phyloP scores from a whole-genome alignment of 805 yeast genomes.

The Wickerhamomyces silvicola region DNA sequence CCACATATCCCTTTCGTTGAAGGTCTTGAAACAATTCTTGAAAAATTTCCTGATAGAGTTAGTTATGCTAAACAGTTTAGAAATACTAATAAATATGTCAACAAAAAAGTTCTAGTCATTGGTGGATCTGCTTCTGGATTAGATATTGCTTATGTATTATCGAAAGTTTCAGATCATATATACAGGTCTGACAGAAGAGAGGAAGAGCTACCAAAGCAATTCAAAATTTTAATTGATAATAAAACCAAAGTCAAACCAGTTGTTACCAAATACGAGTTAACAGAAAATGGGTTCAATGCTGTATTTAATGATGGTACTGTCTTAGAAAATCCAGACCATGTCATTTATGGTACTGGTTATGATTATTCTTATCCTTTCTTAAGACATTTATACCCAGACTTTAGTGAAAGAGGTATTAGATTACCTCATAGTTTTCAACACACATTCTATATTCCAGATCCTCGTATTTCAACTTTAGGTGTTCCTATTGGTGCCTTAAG shows the following conservation, averaged over 20 bases:
- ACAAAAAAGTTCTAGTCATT: conserved; percentile 34
- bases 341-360: conserved; percentile 34
- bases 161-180: conserved; percentile 29
- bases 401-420: conserved; percentile 31
- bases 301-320: conserved; percentile 27
- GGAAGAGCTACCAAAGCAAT: conserved; percentile 32
- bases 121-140: conserved; percentile 39
- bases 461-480: conserved; percentile 39
- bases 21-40: conserved; percentile 39
- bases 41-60: conserved; percentile 30
- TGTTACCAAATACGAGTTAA: conserved; percentile 28
- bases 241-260: conserved; percentile 38
- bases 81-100: conserved; percentile 31
- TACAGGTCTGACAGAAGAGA: conserved; percentile 39
- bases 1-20: conserved; percentile 47
- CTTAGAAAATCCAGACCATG: conserved; percentile 26
- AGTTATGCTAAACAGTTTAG: conserved; percentile 29
- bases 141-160: conserved; percentile 36
- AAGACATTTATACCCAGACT: conserved; percentile 10
- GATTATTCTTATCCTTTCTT: conserved; percentile 31
- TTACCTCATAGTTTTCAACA: conserved; percentile 25
- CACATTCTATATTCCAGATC: conserved; percentile 38
- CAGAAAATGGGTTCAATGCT: conserved; percentile 15
- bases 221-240: conserved; percentile 28
- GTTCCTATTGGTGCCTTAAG: conserved; percentile 32